Conservation (phyloP, 345 rosid genomes). For the Gossypium bickii region DNA sequence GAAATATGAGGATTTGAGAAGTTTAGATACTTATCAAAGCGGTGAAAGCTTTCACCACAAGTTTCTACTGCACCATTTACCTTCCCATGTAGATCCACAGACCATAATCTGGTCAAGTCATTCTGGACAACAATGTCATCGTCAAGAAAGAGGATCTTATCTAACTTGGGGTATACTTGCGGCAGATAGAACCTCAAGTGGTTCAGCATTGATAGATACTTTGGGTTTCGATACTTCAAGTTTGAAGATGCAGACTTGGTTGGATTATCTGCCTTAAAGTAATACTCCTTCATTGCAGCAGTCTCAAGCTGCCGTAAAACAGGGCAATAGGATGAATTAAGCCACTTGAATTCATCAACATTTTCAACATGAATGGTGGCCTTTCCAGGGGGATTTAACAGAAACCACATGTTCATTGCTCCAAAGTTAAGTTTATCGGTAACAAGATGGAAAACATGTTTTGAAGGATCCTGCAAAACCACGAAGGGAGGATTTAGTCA, state of each 20-base stretch:
- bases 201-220: conserved; percentile 95
- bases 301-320: conserved; percentile 93
- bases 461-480: conserved; percentile 77
- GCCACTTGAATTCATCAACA: conserved; percentile 96
- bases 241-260: conserved; percentile 81
- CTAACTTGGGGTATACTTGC: conserved; percentile 82
- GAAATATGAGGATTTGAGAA: conserved; percentile 91
- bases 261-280: conserved; percentile 95
- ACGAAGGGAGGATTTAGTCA: conserved; percentile 15
- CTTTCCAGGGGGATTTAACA: conserved; percentile 84
- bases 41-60: conserved; percentile 97
- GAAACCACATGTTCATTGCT: conserved; percentile 99
- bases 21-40: conserved; percentile 96
- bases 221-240: conserved; percentile 94
- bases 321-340: conserved; percentile 94
- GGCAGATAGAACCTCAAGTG: conserved; percentile 97
- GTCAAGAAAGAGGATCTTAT: conserved; percentile 88
- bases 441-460: conserved; percentile 96
- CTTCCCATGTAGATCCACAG: conserved; percentile 76
- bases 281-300: conserved; percentile 91
- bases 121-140: conserved; percentile 99
- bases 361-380: conserved; percentile 94
- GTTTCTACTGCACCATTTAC: conserved; percentile 99
- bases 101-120: conserved; percentile 85
- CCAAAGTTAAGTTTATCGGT: conserved; percentile 93